Percentiles rank a stretch among this genome's conserved stretches.
Conservation (phyloP, 441 rosid genomes). For the Pelargonium exstipulatum region DNA sequence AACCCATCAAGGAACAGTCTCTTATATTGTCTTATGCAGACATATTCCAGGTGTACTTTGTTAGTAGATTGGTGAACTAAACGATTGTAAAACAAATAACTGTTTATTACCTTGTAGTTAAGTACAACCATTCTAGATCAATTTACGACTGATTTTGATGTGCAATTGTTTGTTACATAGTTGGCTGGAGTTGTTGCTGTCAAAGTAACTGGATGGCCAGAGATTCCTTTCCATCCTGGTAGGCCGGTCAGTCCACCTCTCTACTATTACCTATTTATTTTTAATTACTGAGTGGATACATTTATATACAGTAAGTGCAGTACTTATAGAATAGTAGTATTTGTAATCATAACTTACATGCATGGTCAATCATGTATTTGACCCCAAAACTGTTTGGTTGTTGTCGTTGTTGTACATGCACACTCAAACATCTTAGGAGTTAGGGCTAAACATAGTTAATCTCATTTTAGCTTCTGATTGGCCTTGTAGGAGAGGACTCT, state of each 20-base stretch:
- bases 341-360: too few species aligned
- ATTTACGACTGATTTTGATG: neutral
- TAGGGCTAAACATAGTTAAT: too few species aligned
- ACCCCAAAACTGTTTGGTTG: too few species aligned
- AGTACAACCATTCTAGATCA: neutral
- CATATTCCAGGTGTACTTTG: constrained; percentile 38
- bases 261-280: neutral
- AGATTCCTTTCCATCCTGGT: constrained; percentile 70
- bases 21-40: constrained; percentile 47
- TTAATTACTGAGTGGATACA: too few species aligned
- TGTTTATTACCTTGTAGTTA: neutral
- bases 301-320: too few species aligned
- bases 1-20: constrained; percentile 42
- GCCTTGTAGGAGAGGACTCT: too few species aligned
- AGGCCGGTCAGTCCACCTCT: constrained; percentile 35
- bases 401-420: too few species aligned
- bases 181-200: constrained; percentile 71
- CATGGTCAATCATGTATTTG: too few species aligned
- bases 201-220: constrained; percentile 72
- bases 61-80: neutral
- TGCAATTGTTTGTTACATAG: constrained; percentile 13
- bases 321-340: too few species aligned
- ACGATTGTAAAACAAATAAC: neutral
- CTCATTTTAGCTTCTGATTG: too few species aligned
- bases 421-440: too few species aligned